Evolutionary conservation across 140 eudicot species (phyloP).

Genomic region (Erigeron philadelphicus): DNA sequence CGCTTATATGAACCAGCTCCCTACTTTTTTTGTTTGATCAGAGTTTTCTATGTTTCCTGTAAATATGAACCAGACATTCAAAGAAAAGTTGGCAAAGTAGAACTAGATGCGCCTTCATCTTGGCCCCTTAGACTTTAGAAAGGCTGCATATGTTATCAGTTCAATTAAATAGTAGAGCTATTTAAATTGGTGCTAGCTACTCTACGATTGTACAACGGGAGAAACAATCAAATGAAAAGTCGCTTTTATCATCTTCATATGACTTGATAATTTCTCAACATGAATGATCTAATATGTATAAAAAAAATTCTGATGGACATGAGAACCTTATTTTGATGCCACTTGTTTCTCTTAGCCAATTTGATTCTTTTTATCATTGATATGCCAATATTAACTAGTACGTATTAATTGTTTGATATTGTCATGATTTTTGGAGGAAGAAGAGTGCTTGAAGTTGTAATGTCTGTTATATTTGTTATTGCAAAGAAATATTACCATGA

Average conservation of each 20-base stretch:
- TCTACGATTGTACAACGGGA: neutral
- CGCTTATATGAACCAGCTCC: neutral
- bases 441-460: constrained; percentile 1
- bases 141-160: constrained; percentile 10
- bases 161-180: neutral
- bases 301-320: neutral
- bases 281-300: constrained; percentile 4
- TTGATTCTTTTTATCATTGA: constrained; percentile 5
- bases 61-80: neutral
- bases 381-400: constrained; percentile 8
- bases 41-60: neutral
- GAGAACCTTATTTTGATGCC: neutral
- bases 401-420: neutral
- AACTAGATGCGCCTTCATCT: constrained; percentile 4
- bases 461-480: constrained; percentile 2
- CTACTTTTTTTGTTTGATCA: neutral
- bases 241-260: neutral
- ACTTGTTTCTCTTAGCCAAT: neutral
- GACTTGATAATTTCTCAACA: constrained; percentile 11
- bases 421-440: constrained; percentile 15
- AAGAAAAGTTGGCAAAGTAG: neutral
- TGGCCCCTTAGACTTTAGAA: neutral
- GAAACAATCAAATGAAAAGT: neutral
- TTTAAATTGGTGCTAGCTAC: neutral
- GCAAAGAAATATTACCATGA: constrained; percentile 7